Conservation (phyloP, 139 green algal genomes). For the Chlorella vulgaris region DNA sequence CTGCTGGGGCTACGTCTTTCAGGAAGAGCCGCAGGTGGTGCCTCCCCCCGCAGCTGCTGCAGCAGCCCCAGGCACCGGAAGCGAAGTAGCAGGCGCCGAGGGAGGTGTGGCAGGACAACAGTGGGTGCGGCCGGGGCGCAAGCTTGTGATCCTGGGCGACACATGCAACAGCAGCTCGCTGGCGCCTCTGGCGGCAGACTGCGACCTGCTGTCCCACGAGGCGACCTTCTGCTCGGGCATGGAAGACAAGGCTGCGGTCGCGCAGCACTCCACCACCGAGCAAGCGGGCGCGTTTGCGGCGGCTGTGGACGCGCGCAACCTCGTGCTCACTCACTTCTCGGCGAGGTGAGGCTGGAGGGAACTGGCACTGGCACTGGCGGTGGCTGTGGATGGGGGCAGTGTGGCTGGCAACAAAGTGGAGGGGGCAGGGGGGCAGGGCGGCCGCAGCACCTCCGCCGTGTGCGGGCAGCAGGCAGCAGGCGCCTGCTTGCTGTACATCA, state of each 20-base stretch:
- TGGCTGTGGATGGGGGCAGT: not conserved
- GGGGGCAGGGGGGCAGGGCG: too few species aligned
- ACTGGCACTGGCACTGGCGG: conserved; percentile 1
- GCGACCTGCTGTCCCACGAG: conserved; percentile 91
- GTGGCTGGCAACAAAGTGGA: not conserved
- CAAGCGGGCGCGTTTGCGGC: conserved; percentile 90
- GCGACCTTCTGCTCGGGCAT: conserved; percentile 85
- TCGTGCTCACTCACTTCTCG: conserved; percentile 96
- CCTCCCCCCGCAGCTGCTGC: not conserved
- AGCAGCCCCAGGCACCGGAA: conserved; percentile 6
- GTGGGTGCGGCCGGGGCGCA: conserved; percentile 48
- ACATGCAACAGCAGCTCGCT: conserved; percentile 83
- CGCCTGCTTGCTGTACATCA: too few species aligned
- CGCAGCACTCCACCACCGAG: conserved; percentile 87
- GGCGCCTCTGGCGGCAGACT: conserved; percentile 53
- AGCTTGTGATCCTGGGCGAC: conserved; percentile 93
- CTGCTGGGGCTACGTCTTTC: conserved; percentile 85
- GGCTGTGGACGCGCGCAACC: conserved; percentile 62
- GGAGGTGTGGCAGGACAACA: conserved; percentile 7
- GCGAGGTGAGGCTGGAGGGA: conserved; percentile 54
- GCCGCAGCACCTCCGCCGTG: too few species aligned
- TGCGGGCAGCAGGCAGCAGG: too few species aligned
- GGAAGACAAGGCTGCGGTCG: conserved; percentile 75
- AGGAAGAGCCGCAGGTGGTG: conserved; percentile 36
- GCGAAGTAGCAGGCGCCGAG: not conserved